phyloP scores from a whole-genome alignment of 2,329 filamentous ascomycete species.

The Zymoseptoria crescenta region DNA sequence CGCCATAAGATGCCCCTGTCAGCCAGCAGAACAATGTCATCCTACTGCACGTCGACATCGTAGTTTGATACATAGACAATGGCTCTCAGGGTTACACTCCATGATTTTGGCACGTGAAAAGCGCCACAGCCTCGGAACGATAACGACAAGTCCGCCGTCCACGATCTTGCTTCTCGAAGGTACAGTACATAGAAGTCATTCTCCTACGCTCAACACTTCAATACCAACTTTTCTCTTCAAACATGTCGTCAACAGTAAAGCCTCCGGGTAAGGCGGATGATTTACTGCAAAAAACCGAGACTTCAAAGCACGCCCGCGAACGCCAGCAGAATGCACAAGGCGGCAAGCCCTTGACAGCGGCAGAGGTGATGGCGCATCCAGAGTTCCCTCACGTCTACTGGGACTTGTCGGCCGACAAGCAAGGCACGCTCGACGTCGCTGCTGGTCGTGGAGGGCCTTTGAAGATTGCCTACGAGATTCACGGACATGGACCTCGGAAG shows the following conservation, averaged over 20 bases:
- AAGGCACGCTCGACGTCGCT: constrained; percentile 58
- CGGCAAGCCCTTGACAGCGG: constrained; percentile 39
- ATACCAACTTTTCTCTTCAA: neutral
- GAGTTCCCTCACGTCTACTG: constrained; percentile 61
- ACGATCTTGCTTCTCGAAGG: neutral
- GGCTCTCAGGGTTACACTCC: neutral
- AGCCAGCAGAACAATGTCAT: no score
- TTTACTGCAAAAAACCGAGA: neutral
- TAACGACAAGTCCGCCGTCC: neutral
- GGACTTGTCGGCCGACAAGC: constrained; percentile 58
- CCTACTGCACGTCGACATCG: no score
- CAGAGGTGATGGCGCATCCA: constrained; percentile 56
- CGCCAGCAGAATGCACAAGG: constrained; percentile 12
- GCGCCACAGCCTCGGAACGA: neutral
- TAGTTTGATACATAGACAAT: no score
- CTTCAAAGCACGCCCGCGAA: constrained; percentile 7
- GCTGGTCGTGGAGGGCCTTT: constrained; percentile 65
- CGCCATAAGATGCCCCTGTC: neutral
- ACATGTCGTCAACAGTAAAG: neutral
- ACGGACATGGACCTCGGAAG: constrained; percentile 65
- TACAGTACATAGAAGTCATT: neutral
- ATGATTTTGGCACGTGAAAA: neutral
- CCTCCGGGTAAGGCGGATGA: neutral
- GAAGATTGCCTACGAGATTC: constrained; percentile 69
- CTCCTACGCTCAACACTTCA: neutral